Evolutionary conservation across 2,329 filamentous ascomycete genomes (phyloP).

Genomic region (Pseudocercospora pini-densiflorae): DNA sequence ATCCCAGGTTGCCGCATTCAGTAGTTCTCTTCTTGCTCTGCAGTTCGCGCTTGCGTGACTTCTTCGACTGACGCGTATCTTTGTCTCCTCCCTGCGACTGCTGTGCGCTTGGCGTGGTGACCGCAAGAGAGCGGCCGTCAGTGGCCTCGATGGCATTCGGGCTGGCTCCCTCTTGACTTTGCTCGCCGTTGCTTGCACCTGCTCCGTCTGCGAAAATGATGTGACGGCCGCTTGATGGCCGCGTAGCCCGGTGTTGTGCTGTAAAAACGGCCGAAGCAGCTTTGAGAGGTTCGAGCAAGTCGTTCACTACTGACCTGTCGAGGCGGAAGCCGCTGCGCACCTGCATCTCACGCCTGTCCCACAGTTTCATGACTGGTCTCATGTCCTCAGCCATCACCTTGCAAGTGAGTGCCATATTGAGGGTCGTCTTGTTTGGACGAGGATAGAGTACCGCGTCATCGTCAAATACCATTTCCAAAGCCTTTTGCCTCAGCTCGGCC

Average conservation of each 20-base stretch:
- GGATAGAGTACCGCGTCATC: constrained; percentile 20
- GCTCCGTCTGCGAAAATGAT: neutral
- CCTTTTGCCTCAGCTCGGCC: constrained; percentile 21
- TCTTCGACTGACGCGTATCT: neutral
- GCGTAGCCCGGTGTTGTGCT: neutral
- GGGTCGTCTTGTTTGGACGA: constrained; percentile 9
- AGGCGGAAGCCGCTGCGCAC: constrained; percentile 10
- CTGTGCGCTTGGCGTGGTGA: neutral
- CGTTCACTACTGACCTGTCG: neutral
- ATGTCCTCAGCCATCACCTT: constrained; percentile 18
- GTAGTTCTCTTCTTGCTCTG: neutral
- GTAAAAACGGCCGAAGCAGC: neutral
- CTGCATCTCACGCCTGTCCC: constrained; percentile 9
- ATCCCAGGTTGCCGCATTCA: neutral
- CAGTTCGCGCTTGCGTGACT: neutral
- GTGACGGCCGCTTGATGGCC: neutral
- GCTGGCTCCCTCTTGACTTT: neutral
- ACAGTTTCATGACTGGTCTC: constrained; percentile 14
- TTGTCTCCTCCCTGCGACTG: neutral
- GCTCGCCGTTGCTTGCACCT: neutral
- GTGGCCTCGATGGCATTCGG: no score
- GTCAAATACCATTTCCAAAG: constrained; percentile 18
- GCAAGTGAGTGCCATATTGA: constrained; percentile 17
- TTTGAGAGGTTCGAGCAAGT: neutral
- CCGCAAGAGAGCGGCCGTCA: no score